These are phyloP conservation scores for Ammopiptanthus mongolicus DNA, from an alignment of 306 rosid species.

Conservation along the genomic window DNA sequence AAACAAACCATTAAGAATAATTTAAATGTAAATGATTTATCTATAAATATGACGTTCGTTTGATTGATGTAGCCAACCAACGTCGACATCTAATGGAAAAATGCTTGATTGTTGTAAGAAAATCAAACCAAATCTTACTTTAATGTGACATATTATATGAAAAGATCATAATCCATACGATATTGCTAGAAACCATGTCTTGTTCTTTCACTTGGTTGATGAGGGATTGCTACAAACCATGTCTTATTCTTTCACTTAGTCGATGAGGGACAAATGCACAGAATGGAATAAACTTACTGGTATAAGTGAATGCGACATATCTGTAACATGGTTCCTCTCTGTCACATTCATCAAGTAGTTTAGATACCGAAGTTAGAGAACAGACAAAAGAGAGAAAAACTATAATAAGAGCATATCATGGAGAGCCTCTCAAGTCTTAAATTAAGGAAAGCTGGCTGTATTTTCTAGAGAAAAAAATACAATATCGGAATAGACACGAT, in stretches of 20 bases:
- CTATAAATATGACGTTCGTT: too few species aligned
- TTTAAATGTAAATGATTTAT: too few species aligned
- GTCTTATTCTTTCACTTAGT: conserved; percentile 18
- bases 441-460: background rate
- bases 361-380: background rate
- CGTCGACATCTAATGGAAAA: too few species aligned
- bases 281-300: conserved; percentile 13
- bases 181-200: background rate
- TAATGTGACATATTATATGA: too few species aligned
- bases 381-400: background rate
- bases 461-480: background rate
- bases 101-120: too few species aligned
- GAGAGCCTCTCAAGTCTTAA: background rate
- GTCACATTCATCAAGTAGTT: conserved; percentile 19
- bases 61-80: too few species aligned
- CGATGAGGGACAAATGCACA: conserved; percentile 19
- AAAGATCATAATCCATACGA: background rate
- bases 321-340: conserved; percentile 7
- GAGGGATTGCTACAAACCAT: background rate
- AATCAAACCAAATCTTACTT: too few species aligned
- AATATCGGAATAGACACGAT: background rate
- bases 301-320: conserved; percentile 5
- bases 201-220: conserved; percentile 19
- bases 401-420: background rate
- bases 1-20: too few species aligned